Conservation (phyloP, 2,329 filamentous ascomycete species). For the Xylaria sp. region DNA sequence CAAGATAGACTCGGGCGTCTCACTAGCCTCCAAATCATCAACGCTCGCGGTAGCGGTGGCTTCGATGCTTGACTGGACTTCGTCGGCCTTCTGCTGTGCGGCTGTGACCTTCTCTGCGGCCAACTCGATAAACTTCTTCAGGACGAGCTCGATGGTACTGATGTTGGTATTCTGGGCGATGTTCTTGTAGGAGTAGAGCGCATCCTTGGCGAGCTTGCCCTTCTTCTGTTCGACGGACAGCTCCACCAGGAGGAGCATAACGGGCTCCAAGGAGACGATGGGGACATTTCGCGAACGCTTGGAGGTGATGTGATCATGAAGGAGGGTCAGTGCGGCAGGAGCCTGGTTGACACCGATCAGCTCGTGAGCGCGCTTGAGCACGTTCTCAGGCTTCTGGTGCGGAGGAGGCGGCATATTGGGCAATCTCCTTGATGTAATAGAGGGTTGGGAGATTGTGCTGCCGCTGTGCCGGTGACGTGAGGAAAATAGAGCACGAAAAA, state of each 20-base stretch:
- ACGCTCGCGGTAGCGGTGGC: constrained; percentile 74
- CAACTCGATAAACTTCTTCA: constrained; percentile 97
- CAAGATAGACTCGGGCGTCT: constrained; percentile 97
- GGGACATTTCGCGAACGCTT: constrained; percentile 97
- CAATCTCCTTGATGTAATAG: constrained; percentile 37
- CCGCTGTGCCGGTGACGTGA: constrained; percentile 28
- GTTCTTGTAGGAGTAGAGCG: constrained; percentile 99
- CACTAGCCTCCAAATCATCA: constrained; percentile 93
- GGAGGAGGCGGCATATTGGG: constrained; percentile 81
- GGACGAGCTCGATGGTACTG: constrained; percentile 93
- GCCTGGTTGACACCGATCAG: constrained; percentile 97
- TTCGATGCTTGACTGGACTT: constrained; percentile 87
- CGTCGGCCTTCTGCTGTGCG: constrained; percentile 93
- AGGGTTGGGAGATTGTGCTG: constrained; percentile 32
- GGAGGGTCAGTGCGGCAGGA: constrained; percentile 86
- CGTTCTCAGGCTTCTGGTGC: constrained; percentile 98
- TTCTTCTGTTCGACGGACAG: constrained; percentile 97
- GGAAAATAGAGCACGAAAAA: constrained; percentile 24
- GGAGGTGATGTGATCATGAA: constrained; percentile 98
- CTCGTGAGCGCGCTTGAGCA: constrained; percentile 97
- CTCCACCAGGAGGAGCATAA: constrained; percentile 97
- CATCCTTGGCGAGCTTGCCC: constrained; percentile 97
- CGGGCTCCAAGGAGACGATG: constrained; percentile 93
- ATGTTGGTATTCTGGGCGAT: constrained; percentile 99
- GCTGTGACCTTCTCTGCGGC: constrained; percentile 95